Conservation (phyloP, 176 grass and related monocot genomes). For the Musa troglodytarum region DNA sequence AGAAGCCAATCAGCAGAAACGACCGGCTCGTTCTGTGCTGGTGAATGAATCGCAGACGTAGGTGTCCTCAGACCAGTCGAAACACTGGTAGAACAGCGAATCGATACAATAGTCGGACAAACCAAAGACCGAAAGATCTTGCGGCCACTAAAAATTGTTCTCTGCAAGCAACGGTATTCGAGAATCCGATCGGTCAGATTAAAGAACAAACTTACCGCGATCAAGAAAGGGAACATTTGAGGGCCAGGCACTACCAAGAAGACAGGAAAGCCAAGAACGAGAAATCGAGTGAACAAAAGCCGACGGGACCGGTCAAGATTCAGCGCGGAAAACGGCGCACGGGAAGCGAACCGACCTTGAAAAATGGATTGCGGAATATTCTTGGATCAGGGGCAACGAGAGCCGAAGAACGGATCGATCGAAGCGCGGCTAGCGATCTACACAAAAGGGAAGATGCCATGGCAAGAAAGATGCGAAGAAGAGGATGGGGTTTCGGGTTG, state of each 20-base stretch:
- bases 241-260: too few species aligned
- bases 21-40: slow-evolving; percentile 48
- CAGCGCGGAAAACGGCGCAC: slow-evolving; percentile 5
- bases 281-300: too few species aligned
- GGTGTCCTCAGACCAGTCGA: neutral
- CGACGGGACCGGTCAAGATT: slow-evolving; percentile 19
- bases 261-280: too few species aligned
- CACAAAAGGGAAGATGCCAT: slow-evolving; percentile 19
- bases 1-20: slow-evolving; percentile 85
- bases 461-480: too few species aligned
- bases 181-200: too few species aligned
- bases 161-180: neutral
- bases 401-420: slow-evolving; percentile 23
- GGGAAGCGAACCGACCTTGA: neutral
- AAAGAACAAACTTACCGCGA: neutral
- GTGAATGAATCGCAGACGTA: slow-evolving; percentile 27
- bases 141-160: neutral
- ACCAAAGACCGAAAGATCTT: slow-evolving; percentile 1
- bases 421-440: slow-evolving; percentile 5
- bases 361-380: slow-evolving; percentile 26
- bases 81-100: neutral
- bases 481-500: too few species aligned
- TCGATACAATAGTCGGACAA: neutral
- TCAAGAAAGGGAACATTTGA: slow-evolving; percentile 16
- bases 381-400: slow-evolving; percentile 28